Evolutionary conservation across 75 land plant species (phyloP).

Genomic region (Pinus albicaulis): DNA sequence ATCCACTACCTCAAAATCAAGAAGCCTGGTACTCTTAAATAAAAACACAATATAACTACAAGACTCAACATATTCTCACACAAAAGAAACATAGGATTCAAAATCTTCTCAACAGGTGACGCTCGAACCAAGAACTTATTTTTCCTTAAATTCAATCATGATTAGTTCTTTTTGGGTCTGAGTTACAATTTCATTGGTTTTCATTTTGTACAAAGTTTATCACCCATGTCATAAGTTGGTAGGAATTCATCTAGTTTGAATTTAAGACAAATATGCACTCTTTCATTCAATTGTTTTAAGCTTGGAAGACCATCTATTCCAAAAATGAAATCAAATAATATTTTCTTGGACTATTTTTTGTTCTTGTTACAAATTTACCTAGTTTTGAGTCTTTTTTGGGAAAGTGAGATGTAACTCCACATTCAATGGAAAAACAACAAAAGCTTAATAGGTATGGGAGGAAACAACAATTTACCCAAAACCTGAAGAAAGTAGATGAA

Average conservation of each 20-base stretch:
- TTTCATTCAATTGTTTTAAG: background rate
- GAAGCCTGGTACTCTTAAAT: constrained; percentile 21
- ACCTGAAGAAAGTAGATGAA: constrained; percentile 83
- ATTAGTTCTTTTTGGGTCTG: background rate
- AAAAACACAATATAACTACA: background rate
- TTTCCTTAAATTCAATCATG: background rate
- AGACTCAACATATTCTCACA: background rate
- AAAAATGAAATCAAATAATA: too few relatives aligned
- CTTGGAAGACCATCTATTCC: background rate
- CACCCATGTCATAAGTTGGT: background rate
- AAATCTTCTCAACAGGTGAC: constrained; percentile 18
- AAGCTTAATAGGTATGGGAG: constrained; percentile 42
- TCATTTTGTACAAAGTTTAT: background rate
- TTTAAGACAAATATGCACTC: too few relatives aligned
- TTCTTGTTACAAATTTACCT: background rate
- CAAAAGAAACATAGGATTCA: constrained; percentile 9
- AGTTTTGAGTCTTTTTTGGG: background rate
- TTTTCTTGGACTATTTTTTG: background rate
- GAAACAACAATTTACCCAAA: constrained; percentile 78
- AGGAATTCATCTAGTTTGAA: background rate
- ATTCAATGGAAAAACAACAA: constrained; percentile 60
- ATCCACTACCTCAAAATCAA: constrained; percentile 79
- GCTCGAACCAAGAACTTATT: background rate
- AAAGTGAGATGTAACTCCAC: constrained; percentile 74
- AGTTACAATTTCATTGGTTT: background rate